Conservation (phyloP, 2,329 filamentous ascomycete species). For the Huntiella omanensis region DNA sequence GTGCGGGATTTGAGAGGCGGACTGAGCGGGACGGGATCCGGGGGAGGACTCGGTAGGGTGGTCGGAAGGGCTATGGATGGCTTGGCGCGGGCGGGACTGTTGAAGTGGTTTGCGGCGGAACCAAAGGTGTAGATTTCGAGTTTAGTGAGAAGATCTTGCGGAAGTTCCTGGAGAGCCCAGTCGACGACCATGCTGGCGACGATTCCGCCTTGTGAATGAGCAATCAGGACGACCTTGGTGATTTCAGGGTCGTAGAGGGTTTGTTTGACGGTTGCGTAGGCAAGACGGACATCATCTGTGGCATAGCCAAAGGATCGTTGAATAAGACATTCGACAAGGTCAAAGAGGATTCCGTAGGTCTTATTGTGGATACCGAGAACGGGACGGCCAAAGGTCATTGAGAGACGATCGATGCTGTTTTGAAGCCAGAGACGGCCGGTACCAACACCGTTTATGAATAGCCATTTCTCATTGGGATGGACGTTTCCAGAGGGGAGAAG, state of each 20-base stretch:
- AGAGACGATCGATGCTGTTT: constrained; percentile 50
- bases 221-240: constrained; percentile 52
- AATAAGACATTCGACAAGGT: constrained; percentile 58
- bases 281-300: constrained; percentile 45
- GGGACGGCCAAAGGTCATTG: constrained; percentile 51
- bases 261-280: constrained; percentile 42
- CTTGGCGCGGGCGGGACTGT: constrained; percentile 36
- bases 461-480: constrained; percentile 50
- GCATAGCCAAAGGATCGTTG: constrained; percentile 58
- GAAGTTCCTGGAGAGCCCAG: constrained; percentile 55
- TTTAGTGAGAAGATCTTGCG: constrained; percentile 44
- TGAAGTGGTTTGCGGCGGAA: constrained; percentile 64
- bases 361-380: constrained; percentile 58
- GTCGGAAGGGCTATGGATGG: constrained; percentile 18
- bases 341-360: constrained; percentile 56
- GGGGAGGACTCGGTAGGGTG: constrained; percentile 14
- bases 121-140: constrained; percentile 67
- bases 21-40: background rate
- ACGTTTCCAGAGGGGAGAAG: constrained; percentile 30
- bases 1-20: constrained; percentile 38
- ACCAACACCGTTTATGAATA: constrained; percentile 61
- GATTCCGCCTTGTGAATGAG: constrained; percentile 64
- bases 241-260: constrained; percentile 41
- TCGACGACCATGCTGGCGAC: constrained; percentile 55
- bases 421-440: constrained; percentile 47